Base-by-base conservation (phyloP, 345 rosid genomes). In the Linum tenue region DNA sequence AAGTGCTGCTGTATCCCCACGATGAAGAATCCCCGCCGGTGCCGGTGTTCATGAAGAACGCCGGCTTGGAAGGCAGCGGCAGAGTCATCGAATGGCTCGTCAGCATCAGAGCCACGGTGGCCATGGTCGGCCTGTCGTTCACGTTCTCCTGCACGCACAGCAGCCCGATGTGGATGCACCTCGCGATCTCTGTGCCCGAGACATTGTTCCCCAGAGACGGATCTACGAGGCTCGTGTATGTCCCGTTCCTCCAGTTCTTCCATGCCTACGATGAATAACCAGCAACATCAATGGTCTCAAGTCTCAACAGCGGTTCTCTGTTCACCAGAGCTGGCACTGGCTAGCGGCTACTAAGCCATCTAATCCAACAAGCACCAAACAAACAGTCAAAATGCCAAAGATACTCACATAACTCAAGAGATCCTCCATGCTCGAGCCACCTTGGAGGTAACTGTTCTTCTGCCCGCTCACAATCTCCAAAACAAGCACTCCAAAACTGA, bases 391-490 rank as follows among this genome's bases (percentile, higher is more conserved):
- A 22, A 14, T 16, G 10, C 17, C 0, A 0, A 16, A 16, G 12
- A 36, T 3, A 57, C 69, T 56, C 9, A 66, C 69, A 57, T 56
- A 66, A 38, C 55, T 56, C 31, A 56, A 4, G 17, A 66, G 69
- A 39, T 37, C 63, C 39, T 72, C 71, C 39, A 42, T 37, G 15
- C 16, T 5, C 37, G 58, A 65, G 44, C 65, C n/a, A 14, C 50
- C 10, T 12, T 10, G 17, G 61, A 53, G 62, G 4, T 14, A 48
- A 66, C 36, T 66, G 40, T 55, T 77, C 61, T 59, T 67, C 7
- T 71, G 65, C 40, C 80, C 77, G 0, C 69, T 69, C 14, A 77
- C 44, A 43, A 73, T 70, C 68, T 69, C 77, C 1, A 77, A 64
- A 48, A 77, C 50, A 5, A 77, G 50, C 22, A 77, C 72, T 7